Evolutionary conservation across 768 basidiomycete species (phyloP).

Genomic region (Podaxis sp.): DNA sequence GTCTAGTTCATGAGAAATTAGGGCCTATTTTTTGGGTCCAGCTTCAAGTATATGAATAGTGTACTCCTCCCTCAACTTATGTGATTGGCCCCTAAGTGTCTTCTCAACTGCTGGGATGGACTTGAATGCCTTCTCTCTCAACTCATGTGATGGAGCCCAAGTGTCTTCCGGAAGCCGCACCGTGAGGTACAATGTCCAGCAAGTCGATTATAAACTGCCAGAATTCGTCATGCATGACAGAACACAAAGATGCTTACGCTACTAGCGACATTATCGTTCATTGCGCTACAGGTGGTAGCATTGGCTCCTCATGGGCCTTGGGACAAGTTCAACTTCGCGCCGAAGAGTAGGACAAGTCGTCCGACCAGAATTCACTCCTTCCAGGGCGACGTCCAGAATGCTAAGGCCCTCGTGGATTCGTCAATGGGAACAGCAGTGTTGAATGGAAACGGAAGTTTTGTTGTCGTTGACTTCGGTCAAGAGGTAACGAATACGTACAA

Average conservation of each 20-base stretch:
- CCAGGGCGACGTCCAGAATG: slow-evolving; percentile 26
- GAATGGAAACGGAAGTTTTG: slow-evolving; percentile 29
- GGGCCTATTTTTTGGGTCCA: neutral
- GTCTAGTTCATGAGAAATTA: neutral
- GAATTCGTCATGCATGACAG: neutral
- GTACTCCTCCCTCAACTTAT: neutral
- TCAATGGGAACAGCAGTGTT: slow-evolving; percentile 27
- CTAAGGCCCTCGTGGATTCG: slow-evolving; percentile 26
- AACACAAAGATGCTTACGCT: neutral
- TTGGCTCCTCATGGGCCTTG: slow-evolving; percentile 40
- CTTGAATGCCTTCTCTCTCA: neutral
- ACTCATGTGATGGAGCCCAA: neutral
- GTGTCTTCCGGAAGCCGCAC: neutral
- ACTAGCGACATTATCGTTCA: neutral
- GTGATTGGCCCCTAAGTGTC: neutral
- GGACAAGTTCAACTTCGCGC: slow-evolving; percentile 44
- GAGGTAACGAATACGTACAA: slow-evolving; percentile 25
- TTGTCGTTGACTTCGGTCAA: slow-evolving; percentile 40
- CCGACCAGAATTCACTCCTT: slow-evolving; percentile 29
- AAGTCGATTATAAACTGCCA: neutral
- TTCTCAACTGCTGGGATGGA: neutral
- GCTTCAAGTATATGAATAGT: neutral
- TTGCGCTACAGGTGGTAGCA: neutral
- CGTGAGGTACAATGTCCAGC: neutral
- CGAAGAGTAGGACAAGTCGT: slow-evolving; percentile 28